phyloP scores from a whole-genome alignment of 768 basidiomycete species.

The Hypholoma fasciculare region DNA sequence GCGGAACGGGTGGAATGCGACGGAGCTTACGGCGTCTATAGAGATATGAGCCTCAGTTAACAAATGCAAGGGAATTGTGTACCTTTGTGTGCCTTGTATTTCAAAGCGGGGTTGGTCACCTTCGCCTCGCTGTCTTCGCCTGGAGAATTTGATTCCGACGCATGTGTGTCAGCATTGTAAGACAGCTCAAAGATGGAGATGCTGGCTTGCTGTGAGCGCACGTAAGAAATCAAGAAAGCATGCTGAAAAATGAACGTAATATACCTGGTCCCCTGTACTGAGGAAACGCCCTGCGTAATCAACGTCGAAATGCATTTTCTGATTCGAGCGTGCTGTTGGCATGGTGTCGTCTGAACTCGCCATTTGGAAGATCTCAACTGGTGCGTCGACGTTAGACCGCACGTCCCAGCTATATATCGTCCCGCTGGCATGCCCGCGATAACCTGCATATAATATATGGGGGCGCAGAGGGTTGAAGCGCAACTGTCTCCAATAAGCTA shows the following conservation, averaged over 20 bases:
- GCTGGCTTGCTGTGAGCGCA: conserved; percentile 47
- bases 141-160: too few relatives aligned
- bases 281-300: conserved; percentile 68
- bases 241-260: conserved; percentile 18
- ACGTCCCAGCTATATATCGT: conserved; percentile 81
- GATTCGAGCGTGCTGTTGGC: conserved; percentile 55
- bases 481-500: conserved; percentile 6
- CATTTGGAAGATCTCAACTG: conserved; percentile 37
- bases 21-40: conserved; percentile 67
- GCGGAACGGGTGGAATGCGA: conserved; percentile 68
- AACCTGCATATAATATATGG: conserved; percentile 76
- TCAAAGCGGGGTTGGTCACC: conserved; percentile 26
- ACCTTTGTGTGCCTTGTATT: conserved; percentile 63
- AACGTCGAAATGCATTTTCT: conserved; percentile 76
- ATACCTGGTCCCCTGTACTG: conserved; percentile 67
- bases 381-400: conserved; percentile 50
- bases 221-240: background rate
- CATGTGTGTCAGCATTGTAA: too few relatives aligned
- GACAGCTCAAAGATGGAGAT: conserved; percentile 60
- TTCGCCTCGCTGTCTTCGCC: background rate
- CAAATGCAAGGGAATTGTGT: background rate
- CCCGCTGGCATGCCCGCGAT: conserved; percentile 56
- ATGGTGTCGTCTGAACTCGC: background rate
- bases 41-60: background rate
- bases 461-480: conserved; percentile 76